These are phyloP conservation scores for Chlamydomonas sp. DNA, from an alignment of 139 green algal species.

Conservation along the genomic window DNA sequence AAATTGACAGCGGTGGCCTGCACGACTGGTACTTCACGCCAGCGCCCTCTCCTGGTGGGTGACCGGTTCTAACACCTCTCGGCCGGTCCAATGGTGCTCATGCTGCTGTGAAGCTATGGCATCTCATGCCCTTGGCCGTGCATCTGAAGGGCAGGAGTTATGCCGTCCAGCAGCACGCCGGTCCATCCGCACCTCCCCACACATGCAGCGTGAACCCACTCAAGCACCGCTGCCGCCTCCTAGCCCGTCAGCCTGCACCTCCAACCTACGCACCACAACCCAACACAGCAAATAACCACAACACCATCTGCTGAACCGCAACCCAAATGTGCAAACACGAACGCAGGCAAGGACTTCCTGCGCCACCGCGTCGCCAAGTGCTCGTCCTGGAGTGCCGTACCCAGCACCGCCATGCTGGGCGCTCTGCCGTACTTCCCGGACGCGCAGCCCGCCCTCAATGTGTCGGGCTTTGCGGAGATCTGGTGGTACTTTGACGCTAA, in stretches of 20 bases:
- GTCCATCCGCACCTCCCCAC: too few relatives aligned
- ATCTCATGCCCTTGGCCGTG: too few relatives aligned
- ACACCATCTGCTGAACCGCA: neutral
- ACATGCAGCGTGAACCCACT: too few relatives aligned
- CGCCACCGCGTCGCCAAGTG: neutral
- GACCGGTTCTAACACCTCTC: neutral
- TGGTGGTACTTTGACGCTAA: neutral
- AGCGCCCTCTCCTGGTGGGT: neutral
- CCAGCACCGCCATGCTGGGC: neutral
- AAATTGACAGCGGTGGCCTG: neutral
- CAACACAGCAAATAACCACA: neutral
- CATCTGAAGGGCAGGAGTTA: too few relatives aligned
- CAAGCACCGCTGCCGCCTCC: too few relatives aligned
- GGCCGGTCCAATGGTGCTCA: too few relatives aligned
- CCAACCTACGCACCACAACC: neutral
- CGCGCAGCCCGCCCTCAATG: neutral
- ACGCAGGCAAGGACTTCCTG: slow-evolving; percentile 6
- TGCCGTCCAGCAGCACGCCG: too few relatives aligned
- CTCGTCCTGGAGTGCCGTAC: neutral
- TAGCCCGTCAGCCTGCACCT: neutral
- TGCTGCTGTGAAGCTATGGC: too few relatives aligned
- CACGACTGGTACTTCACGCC: slow-evolving; percentile 1
- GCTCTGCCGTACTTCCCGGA: neutral
- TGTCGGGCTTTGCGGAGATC: neutral
- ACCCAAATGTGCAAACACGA: neutral